Evolutionary conservation across 1,284 basidiomycete genomes (phyloP), one percentile per base, ranked within the genome.

Genomic region (Cryptococcus depauperatus): DNA sequence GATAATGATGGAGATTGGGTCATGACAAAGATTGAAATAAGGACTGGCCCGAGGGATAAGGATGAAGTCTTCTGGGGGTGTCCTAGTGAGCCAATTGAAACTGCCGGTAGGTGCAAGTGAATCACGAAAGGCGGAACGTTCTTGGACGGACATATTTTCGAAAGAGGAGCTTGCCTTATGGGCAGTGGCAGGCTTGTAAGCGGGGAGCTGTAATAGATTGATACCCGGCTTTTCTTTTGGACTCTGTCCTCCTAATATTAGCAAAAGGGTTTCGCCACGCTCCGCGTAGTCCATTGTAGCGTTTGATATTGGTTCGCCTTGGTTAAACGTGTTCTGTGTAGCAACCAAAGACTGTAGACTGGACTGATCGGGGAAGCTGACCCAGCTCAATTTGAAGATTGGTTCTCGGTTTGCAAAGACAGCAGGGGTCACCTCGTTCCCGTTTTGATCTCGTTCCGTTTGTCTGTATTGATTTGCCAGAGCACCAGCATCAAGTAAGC

Each of bases 371-470:
- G 80, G 74, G 64, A 83, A 87, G 1, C 78, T 76, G 44, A 81
- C 83, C 91, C 91, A 95, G 0, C 83, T 74, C 5, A 95, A 74
- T 66, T 88, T 90, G 76, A 87, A 92, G 35, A 96, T 81, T 1
- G 90, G 87, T 63, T 93, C 89, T 50, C 81, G 74, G 3, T 68
- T 60, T 5, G 61, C 57, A 37, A 42, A 48, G 18, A 44, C 51
- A 11, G 57, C 61, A 27, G 41, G 48, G 21, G 35, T 50, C 11
- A 52, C 30, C 16, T 37, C 33, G 21, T 52, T 52, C 6, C 37
- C 54, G 46, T 53, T 30, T 25, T 43, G 33, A 37, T 50, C 37
- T 13, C 50, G 34, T 35, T 47, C 35, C 41, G 37, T 42, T 21
- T 44, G 39, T 34, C 51, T 44, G 18, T 51, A 48, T 9, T 72